phyloP scores from a whole-genome alignment of 225 moss, liverwort and hornwort species.

The Pseudoscleropodium purum region DNA sequence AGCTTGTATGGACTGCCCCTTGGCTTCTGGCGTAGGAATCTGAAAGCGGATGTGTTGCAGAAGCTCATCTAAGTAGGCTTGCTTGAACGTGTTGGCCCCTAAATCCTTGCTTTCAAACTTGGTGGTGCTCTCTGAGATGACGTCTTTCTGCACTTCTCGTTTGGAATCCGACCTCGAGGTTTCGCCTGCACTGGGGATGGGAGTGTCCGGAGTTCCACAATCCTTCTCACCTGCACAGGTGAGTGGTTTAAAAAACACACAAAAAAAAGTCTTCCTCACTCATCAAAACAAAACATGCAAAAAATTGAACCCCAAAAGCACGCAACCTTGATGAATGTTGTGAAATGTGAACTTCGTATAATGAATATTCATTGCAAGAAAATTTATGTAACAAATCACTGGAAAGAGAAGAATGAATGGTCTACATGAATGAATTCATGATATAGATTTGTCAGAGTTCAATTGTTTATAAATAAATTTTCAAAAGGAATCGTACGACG shows the following conservation, averaged over 20 bases:
- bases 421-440: background rate
- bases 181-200: conserved; percentile 10
- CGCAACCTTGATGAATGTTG: background rate
- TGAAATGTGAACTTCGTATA: background rate
- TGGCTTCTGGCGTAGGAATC: conserved; percentile 24
- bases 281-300: no score
- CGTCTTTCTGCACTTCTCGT: conserved; percentile 50
- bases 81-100: background rate
- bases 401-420: background rate
- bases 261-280: background rate
- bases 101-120: background rate
- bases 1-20: background rate
- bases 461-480: background rate
- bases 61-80: conserved; percentile 30
- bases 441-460: background rate
- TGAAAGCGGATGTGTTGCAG: conserved; percentile 37
- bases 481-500: background rate
- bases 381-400: no score
- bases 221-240: background rate
- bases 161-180: conserved; percentile 28
- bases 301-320: background rate
- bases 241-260: background rate
- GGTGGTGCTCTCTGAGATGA: conserved; percentile 16
- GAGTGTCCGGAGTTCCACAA: background rate
- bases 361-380: background rate